Evolutionary conservation across 2,329 filamentous ascomycete genomes (phyloP), one percentile per base, ranked within the genome.

Genomic region (Talaromyces sp.): DNA sequence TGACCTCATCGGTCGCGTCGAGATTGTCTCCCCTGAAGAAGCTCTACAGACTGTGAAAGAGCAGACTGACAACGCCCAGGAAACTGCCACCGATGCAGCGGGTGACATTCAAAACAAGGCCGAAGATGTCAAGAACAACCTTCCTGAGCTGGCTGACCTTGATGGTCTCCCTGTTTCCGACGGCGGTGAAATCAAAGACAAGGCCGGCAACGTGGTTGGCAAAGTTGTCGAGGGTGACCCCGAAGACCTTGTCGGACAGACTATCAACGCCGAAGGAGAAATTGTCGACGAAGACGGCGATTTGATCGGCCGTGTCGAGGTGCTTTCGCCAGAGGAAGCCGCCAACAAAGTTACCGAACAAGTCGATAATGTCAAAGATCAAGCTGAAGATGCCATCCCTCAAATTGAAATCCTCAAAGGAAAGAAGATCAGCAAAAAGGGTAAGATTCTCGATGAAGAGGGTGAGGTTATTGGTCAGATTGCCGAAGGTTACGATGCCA

Each of bases 111-210:
- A 61, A 14, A 11, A 41, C 26, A 72, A 72, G 24, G 70, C 75
- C 8, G 75, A 81, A 46, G 70, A 66, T 14, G 64, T 63, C 24
- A 66, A 75, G 46, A 67, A 73, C 14, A 64, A 69, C 14, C 65
- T 74, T 11, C 72, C 70, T 29, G 68, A 74, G 26, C 54, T 75
- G 7, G 67, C 69, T 14, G 69, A 73, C 55, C 68, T 77, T n/a
- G 69, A 74, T 11, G 75, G 74, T 7, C 65, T 75, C 1, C 68
- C 74, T 53, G 81, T 85, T 32, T 74, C 82, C 50, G 79, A 82
- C 56, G 82, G 83, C 32, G 84, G 83, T 43, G 71, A 78, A 35
- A 78, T 86, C 64, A 74, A 79, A 65, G 79, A 84, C 51, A 65
- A 72, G n/a, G 67, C 74, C 43, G 76, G 75, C 29, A 70, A 68